phyloP scores from a whole-genome alignment of 1,284 basidiomycete genomes.

The Peniophora sp. region DNA sequence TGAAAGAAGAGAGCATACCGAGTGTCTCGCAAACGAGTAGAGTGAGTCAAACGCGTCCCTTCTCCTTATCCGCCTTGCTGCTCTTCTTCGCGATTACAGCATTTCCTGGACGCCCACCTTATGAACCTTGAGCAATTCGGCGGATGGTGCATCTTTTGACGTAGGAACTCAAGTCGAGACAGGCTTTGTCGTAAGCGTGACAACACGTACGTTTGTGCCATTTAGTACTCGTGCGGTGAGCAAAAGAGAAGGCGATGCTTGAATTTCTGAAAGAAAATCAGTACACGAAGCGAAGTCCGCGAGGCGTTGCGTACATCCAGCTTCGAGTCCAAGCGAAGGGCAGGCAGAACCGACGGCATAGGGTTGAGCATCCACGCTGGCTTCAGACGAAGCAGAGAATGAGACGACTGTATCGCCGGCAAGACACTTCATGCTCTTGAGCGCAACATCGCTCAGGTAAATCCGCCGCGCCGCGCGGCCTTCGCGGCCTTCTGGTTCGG shows the following conservation, averaged over 20 bases:
- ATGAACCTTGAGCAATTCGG: constrained; percentile 39
- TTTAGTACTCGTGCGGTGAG: not conserved
- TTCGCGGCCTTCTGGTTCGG: constrained; percentile 28
- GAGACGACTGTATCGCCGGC: constrained; percentile 68
- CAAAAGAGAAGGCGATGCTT: constrained; percentile 2
- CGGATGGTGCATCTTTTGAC: constrained; percentile 39
- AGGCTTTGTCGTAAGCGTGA: constrained; percentile 4
- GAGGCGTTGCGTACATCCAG: constrained; percentile 40
- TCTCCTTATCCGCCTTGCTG: constrained; percentile 23
- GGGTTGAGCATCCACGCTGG: constrained; percentile 24
- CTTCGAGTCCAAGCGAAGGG: constrained; percentile 55
- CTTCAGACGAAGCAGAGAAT: constrained; percentile 23
- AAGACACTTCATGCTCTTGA: constrained; percentile 55
- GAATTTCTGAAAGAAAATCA: not conserved
- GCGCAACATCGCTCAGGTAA: constrained; percentile 53
- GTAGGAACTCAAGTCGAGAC: constrained; percentile 35
- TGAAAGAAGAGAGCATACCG: constrained; percentile 35
- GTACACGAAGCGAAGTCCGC: not conserved
- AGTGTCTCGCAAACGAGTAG: constrained; percentile 55
- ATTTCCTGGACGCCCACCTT: constrained; percentile 24
- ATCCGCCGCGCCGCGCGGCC: constrained; percentile 56
- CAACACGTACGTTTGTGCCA: not conserved
- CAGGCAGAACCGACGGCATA: constrained; percentile 64
- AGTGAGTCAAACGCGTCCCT: constrained; percentile 57
- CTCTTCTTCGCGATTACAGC: constrained; percentile 8